Conservation (phyloP, 1,139 yeast genomes). For the Trichomonascaceae sp. region DNA sequence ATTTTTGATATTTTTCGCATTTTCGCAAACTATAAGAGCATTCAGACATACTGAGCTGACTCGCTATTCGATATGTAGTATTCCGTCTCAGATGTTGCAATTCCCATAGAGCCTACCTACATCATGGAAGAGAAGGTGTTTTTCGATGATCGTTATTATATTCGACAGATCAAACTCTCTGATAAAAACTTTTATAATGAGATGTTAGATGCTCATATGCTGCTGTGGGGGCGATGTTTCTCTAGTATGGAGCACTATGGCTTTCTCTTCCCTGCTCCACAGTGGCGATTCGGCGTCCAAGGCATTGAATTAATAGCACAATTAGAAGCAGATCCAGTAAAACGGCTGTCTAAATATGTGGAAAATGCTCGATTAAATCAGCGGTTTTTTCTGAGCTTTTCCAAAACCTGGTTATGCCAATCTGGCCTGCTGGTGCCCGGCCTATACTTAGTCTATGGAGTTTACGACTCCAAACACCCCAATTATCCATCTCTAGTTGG, state of each 20-base stretch:
- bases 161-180: not conserved
- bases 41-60: too few relatives aligned
- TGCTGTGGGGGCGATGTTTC: not conserved
- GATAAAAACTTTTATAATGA: not conserved
- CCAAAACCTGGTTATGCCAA: not conserved
- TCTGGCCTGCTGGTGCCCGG: not conserved
- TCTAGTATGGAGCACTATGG: not conserved
- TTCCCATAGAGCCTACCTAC: not conserved
- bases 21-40: not conserved
- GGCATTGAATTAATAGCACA: not conserved
- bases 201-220: not conserved
- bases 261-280: not conserved
- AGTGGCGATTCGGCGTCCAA: not conserved
- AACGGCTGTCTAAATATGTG: not conserved
- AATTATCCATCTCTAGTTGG: conserved; percentile 1
- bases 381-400: not conserved
- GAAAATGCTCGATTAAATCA: not conserved
- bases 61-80: not conserved
- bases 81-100: not conserved
- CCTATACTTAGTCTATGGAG: not conserved
- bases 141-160: conserved; percentile 5
- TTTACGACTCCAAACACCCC: conserved; percentile 3
- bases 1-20: too few relatives aligned
- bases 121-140: not conserved
- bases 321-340: not conserved